Conservation (phyloP, 495 filamentous ascomycete species). For the Tirmania nivea region DNA sequence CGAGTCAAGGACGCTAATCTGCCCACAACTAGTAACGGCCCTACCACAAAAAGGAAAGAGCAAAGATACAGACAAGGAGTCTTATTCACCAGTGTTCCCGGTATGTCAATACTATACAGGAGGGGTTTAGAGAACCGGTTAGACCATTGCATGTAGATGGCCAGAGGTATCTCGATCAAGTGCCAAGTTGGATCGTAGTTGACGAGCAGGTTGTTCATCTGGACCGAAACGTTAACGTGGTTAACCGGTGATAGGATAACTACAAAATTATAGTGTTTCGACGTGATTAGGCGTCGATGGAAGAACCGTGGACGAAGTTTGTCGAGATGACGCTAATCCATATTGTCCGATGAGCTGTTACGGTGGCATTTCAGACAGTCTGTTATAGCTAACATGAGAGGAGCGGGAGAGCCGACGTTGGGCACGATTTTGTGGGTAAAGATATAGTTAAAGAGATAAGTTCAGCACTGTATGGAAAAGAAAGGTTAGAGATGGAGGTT, state of each 20-base stretch:
- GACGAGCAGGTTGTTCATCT: too few relatives aligned
- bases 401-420: conserved; percentile 12
- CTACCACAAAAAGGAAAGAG: too few relatives aligned
- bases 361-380: conserved; percentile 5
- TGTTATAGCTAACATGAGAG: conserved; percentile 3
- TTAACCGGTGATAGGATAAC: conserved; percentile 11
- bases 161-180: too few relatives aligned
- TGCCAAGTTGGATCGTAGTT: too few relatives aligned
- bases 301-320: conserved; percentile 5
- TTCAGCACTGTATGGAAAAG: conserved; percentile 15
- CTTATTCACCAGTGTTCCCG: too few relatives aligned
- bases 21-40: too few relatives aligned
- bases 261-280: conserved; percentile 20
- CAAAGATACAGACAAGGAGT: too few relatives aligned
- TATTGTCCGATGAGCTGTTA: conserved; percentile 10
- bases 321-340: conserved; percentile 1
- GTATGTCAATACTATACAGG: too few relatives aligned
- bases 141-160: too few relatives aligned
- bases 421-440: conserved; percentile 18
- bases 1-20: too few relatives aligned
- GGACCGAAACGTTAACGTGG: too few relatives aligned
- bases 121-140: too few relatives aligned
- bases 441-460: conserved; percentile 23
- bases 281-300: conserved; percentile 4
- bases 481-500: conserved; percentile 22